Evolutionary conservation across 1,284 basidiomycete genomes (phyloP), one percentile per base, ranked within the genome.

Genomic region (Xerocomus minutiporus): DNA sequence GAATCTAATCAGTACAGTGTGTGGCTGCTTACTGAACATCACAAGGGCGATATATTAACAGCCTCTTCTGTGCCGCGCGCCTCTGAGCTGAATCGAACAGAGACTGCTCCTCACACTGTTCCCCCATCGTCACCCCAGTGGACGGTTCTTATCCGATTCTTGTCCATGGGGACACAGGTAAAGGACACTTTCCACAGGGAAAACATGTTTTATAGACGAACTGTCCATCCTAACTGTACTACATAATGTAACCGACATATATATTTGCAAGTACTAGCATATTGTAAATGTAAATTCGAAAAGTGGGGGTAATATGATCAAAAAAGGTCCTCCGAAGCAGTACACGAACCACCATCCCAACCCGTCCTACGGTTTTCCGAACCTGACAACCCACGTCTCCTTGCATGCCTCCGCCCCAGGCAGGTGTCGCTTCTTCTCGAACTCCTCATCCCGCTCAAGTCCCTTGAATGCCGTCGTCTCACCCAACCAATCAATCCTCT

Each of bases 401-500:
- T 70, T 50, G 47, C 52, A 60, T 5, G 49, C 49, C 49, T 63
- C 45, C 43, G 39, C 50, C 42, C 68, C 72, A 17, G 80, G 81
- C 20, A 82, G 56, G 41, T 76, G 52, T 54, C 80, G 73, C 55
- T 68, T 60, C 61, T 76, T 79, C 52, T 71, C 72, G 60, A 76
- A 84, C 3, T 77, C 77, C 20, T 79, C 79, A 53, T 83, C 76
- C 63, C 70, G 76, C 57, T 80, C 77, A 55, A 86, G 59, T 1
- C 83, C 83, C 53, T 73, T 78, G 63, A 86, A 85, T 26, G 78
- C 64, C 2, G 78, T 77, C 31, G 56, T 62, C 35, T 78, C 77
- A 4, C 81, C 83, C 13, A 86, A 61, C 69, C 73, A 82, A 65
- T 86, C 83, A 17, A 85, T 77, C 55, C 83, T 69, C 64, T 74